Evolutionary conservation across 2,329 filamentous ascomycete species (phyloP), one percentile per base, ranked within the genome.

Genomic region (Neonectria faginata): DNA sequence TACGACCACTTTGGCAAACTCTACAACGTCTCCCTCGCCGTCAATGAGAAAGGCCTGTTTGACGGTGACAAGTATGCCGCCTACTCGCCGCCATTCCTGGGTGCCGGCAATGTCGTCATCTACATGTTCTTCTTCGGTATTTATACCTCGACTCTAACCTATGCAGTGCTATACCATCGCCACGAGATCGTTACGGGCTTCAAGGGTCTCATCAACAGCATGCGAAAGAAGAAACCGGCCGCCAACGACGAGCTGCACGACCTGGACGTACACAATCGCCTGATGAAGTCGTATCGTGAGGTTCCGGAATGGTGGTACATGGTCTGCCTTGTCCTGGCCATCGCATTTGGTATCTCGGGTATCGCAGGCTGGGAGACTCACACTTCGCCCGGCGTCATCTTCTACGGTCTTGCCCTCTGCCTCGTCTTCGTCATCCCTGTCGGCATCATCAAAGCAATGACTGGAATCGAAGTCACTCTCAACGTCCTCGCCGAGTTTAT

Each of bases 271-370:
- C 84, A 85, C 70, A 84, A 80, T 62, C 79, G 82, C 9, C 75
- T 85, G 31, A 85, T 85, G 83, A 76, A 78, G 64, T 72, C 72
- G 0, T 85, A 85, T 67, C 71, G 77, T 7, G 79, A 86, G 64
- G 83, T 84, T 0, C 84, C 85, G 0, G 84, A 86, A 60, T 87
- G 84, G 85, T 87, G 85, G 85, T 87, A 85, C 64, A 67, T 81
- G 29, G 57, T 79, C 5, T 77, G 79, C 42, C 76, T 86, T 1
- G 73, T 80, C 20, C 60, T 79, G 1, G 82, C 84, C 33, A 77
- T 86, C 54, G 80, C 77, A 3, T 76, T 83, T 11, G 83, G 83
- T 16, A 74, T 85, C 50, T 82, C 78, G 2, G 84, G 81, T 18
- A 81, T 87, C 39, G 79, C 79, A 2, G 79, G 77, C 3, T 86